Evolutionary conservation across 805 yeast species (phyloP).

Genomic region (Metschnikowia shivogae): DNA sequence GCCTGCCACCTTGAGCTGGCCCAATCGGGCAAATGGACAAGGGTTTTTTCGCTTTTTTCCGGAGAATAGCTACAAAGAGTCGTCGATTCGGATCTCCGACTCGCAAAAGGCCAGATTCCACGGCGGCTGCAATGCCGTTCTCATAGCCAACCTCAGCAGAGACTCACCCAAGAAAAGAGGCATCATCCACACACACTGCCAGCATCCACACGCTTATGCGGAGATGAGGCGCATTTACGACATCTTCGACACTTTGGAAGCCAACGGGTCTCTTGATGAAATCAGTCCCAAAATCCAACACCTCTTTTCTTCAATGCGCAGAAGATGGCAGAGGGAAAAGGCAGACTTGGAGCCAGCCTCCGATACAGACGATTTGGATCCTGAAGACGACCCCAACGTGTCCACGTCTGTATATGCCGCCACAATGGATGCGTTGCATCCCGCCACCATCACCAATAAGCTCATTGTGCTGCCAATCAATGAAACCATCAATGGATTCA

Average conservation of each 20-base stretch:
- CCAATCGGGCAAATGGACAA: constrained; percentile 29
- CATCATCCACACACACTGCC: constrained; percentile 18
- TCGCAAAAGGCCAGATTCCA: constrained; percentile 19
- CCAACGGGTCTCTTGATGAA: constrained; percentile 17
- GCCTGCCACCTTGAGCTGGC: constrained; percentile 29
- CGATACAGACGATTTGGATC: constrained; percentile 6
- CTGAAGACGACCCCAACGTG: constrained; percentile 2
- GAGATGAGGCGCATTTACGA: constrained; percentile 22
- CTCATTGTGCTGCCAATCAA: constrained; percentile 37
- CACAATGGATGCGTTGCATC: constrained; percentile 20
- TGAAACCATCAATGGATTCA: constrained; percentile 33
- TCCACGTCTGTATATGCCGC: not conserved
- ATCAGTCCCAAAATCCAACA: constrained; percentile 4
- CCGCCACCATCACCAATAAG: constrained; percentile 32
- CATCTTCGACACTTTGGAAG: constrained; percentile 30
- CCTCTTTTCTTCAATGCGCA: constrained; percentile 1
- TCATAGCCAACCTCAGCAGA: constrained; percentile 27
- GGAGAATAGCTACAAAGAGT: constrained; percentile 23
- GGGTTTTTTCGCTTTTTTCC: constrained; percentile 36
- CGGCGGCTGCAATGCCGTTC: constrained; percentile 23
- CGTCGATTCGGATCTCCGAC: constrained; percentile 22
- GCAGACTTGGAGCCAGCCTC: not conserved
- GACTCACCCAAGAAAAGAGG: constrained; percentile 31
- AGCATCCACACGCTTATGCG: constrained; percentile 4
- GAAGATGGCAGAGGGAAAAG: constrained; percentile 5